Evolutionary conservation across 2,329 filamentous ascomycete species (phyloP).

Genomic region (Sarocladium oryzae): DNA sequence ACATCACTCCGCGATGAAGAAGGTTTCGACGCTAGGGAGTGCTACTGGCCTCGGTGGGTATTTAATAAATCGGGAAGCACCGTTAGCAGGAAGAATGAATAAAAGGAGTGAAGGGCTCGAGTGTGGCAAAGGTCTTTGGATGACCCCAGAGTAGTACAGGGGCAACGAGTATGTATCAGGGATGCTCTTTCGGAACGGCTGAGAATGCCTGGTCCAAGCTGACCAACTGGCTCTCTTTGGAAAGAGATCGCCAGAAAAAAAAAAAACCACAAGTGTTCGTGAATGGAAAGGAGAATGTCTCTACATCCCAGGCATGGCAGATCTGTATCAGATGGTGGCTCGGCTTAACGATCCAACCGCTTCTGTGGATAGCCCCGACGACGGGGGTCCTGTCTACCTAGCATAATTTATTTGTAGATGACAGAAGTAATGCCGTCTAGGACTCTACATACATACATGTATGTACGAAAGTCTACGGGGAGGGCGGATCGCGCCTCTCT

Average conservation of each 20-base stretch:
- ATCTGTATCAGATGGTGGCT: slow-evolving; percentile 6
- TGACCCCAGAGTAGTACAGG: not conserved
- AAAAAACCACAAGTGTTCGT: too few relatives aligned
- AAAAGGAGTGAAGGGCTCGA: not conserved
- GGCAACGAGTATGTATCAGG: not conserved
- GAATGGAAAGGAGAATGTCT: not conserved
- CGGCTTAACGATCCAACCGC: not conserved
- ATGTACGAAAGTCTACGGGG: too few relatives aligned
- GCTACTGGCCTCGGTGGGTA: too few relatives aligned
- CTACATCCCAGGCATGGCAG: not conserved
- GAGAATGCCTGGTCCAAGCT: not conserved
- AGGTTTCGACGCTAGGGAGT: too few relatives aligned
- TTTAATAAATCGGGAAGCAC: too few relatives aligned
- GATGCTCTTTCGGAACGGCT: not conserved
- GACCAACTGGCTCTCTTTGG: not conserved
- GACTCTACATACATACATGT: too few relatives aligned
- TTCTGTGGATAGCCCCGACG: not conserved
- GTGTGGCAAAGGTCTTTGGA: not conserved
- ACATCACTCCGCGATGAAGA: too few relatives aligned
- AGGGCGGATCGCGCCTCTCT: too few relatives aligned
- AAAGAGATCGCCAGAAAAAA: not conserved
- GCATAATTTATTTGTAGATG: too few relatives aligned
- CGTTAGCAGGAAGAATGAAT: not conserved
- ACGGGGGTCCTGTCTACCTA: too few relatives aligned
- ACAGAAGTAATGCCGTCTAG: not conserved